Percentiles rank a stretch among this genome's conserved stretches.
Conservation (phyloP, 805 yeast species). For the Pichia exigua region DNA sequence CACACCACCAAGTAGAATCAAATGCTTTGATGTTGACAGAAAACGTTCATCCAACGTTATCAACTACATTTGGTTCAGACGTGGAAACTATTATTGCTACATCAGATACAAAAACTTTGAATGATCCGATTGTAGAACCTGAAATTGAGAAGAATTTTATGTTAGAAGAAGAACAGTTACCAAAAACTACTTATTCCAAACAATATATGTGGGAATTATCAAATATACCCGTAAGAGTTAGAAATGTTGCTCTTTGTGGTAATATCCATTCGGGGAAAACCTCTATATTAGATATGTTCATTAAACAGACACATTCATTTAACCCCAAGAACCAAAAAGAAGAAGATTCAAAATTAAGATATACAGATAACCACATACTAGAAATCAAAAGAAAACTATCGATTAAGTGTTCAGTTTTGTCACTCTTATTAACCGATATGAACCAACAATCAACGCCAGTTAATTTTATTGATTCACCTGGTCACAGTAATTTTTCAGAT, state of each 20-base stretch:
- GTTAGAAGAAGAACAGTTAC: conserved; percentile 47
- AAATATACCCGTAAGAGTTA: conserved; percentile 50
- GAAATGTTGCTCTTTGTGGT: conserved; percentile 78
- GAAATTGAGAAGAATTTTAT: conserved; percentile 32
- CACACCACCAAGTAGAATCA: conserved; percentile 12
- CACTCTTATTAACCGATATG: conserved; percentile 49
- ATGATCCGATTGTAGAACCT: conserved; percentile 63
- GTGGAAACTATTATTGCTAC: conserved; percentile 55
- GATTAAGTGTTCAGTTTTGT: conserved; percentile 52
- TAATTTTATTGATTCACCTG: conserved; percentile 82
- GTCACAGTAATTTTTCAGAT: conserved; percentile 79
- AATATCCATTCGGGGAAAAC: conserved; percentile 83
- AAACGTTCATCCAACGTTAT: conserved; percentile 37
- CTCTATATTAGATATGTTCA: conserved; percentile 58
- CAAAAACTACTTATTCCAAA: conserved; percentile 53
- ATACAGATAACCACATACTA: conserved; percentile 61
- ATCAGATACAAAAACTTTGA: conserved; percentile 37
- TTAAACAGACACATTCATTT: conserved; percentile 56
- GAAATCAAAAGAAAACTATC: conserved; percentile 69
- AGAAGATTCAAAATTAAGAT: conserved; percentile 44
- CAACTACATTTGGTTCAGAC: conserved; percentile 46
- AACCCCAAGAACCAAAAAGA: conserved; percentile 24
- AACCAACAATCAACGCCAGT: conserved; percentile 47
- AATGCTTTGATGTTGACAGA: conserved; percentile 34
- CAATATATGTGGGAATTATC: conserved; percentile 48